Base-by-base conservation (phyloP, 148 eudicot species). In the Euryodendron excelsum region DNA sequence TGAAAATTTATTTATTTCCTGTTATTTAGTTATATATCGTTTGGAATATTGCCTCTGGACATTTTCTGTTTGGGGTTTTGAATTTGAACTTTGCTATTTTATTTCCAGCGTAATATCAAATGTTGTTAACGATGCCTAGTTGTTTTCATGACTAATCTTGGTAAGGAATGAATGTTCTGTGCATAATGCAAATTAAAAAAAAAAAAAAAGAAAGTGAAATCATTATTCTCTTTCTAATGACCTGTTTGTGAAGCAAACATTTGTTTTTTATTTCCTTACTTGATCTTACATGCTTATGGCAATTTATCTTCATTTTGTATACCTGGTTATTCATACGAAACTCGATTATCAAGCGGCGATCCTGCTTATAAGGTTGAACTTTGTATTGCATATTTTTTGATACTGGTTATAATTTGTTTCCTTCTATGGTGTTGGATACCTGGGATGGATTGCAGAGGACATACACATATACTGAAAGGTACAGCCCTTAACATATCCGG, bases 381-480 rank as follows among this genome's bases (percentile, higher is more conserved):
- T 45, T 44, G 25, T 50, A 33, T 47, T 75, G 15, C 39, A 47
- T 20, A 13, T 27, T 48, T 73, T 59, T 31, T 56, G 60, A 21
- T 7, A 62, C 62, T 55, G 34, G 21, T 44, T 55, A 5, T 73
- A 76, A 63, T 76, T 64, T 48, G 8, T 76, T 64, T 48, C 58
- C 61, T 48, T 64, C 77, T 62, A 1, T 48, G 61, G 31, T 71
- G 64, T 62, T 75, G 74, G 74, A 77, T 6, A 65, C 48, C 15
- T 62, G 48, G 72, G 76, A 65, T 21, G 82, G 75, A 64, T 72
- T 63, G 28, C 92, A 89, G 97, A 64, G 63, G 69, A 87, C 85
- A 14, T 83, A 53, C 79, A 84, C 73, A 44, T 93, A 93, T 75
- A 81, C 85, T 10, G 93, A 91, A 77, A 91, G 97, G 97, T 92